Evolutionary conservation across 176 grass and related monocot genomes (phyloP), one percentile per base, ranked within the genome.

Genomic region (Triticum timopheevii): DNA sequence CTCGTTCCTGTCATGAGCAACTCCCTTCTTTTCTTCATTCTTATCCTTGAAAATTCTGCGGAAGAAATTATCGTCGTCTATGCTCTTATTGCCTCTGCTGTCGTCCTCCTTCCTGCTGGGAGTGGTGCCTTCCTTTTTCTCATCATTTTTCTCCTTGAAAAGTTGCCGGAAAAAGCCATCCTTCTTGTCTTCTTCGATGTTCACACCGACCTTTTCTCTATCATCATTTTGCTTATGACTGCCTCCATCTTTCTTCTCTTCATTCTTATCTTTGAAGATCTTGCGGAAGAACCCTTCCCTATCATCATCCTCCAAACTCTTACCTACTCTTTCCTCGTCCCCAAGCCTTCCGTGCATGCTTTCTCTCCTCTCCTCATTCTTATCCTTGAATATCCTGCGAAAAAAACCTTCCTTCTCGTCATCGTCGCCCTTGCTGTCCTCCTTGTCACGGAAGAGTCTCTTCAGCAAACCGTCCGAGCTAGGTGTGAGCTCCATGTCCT

Each of bases 41-140:
- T 99, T 99, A 73, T 99, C 97, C 89, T 99, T 99, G 82, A 99
- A 99, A 93, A 99, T 83, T 79, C 97, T 86, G 23, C 88, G 89
- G 39, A 99, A 99, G 78, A 99, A 90, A 86, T 88, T 96, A 33
- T 87, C 92, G 12, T 97, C 94, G 6, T 97, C 92, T 64, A 66
- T 33, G 59, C 74, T 90, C 74, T 69, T 94, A 75, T 75, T 87
- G 28, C 79, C 75, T 69, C 73, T 92, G 6, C 84, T 68, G 5
- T 86, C 85, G 6, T 90, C 80, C 56, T 96, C 97, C 87, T 88
- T 90, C 83, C 73, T 93, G 76, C 50, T 76, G 65, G 65, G 79
- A 0, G 68, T 76, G 35, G 34, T 72, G 27, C 81, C 92, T 86
- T 99, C 94, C 45, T 89, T 96, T 88, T 89, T 98, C 40, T 96